Evolutionary conservation across 140 eudicot species (phyloP), one percentile per base, ranked within the genome.

Genomic region (Senecio squalidus): DNA sequence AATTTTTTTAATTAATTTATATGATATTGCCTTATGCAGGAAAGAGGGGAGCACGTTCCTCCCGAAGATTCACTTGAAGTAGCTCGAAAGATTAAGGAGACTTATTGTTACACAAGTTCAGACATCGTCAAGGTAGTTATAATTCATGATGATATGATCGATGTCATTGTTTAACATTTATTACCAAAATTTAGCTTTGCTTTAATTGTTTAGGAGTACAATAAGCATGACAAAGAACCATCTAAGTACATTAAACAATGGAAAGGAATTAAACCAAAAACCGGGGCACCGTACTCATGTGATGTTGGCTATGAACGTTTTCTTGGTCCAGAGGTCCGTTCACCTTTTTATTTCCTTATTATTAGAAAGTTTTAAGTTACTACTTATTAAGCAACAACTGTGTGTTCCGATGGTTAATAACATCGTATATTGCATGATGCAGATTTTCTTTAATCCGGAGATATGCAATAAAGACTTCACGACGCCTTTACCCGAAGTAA

Each of bases 221-320:
- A 93, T 76, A 93, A 93, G 72, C 99, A 93, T 80, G 99, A 93
- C 79, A 93, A 72, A 81, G 96, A 88, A 78, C 96, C 96, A 46
- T 50, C 78, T 22, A 88, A 88, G 58, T 93, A 88, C 76, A 76
- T 93, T 17, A 93, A 93, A 72, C 99, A 93, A 38, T 93, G 95
- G 95, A 83, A 83, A 82, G 99, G 99, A 36, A 84, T 80, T 45
- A 93, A 93, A 72, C 93, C 96, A 17, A 93, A 88, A 79, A 88
- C 95, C 0, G 93, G 99, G 74, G 96, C 99, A 17, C 88, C 96
- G 9, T 93, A 93, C 59, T 60, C 99, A 51, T 93, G 99, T 74
- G 99, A 93, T 57, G 67, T 93, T 65, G 99, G 96, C 64, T 93
- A 93, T 73, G 99, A 93, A 72, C 81, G 96, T 49, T 93, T 93